Percentiles rank a stretch among this genome's conserved stretches.
phyloP scores from a whole-genome alignment of 2,329 filamentous ascomycete species.

The Pestalotiopsis sp. region DNA sequence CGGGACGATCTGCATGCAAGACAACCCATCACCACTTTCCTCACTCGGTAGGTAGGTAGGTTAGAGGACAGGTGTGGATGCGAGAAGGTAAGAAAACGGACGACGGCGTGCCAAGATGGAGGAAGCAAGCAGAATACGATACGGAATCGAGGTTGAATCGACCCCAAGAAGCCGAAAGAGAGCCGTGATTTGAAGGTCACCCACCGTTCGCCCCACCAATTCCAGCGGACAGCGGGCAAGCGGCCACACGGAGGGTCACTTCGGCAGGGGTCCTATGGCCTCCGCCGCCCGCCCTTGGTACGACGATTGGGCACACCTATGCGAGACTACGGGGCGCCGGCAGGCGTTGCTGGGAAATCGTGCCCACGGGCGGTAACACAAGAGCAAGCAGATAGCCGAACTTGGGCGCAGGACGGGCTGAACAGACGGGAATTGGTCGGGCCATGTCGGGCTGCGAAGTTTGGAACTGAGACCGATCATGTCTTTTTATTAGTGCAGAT shows the following conservation, averaged over 20 bases:
- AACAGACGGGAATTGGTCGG: not conserved
- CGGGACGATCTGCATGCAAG: not conserved
- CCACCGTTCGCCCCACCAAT: not conserved
- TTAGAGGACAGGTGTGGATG: not conserved
- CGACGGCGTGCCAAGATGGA: not conserved
- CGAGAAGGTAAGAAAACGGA: not conserved
- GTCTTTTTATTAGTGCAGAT: not conserved
- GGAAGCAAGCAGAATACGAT: not conserved
- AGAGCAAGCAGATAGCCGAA: not conserved
- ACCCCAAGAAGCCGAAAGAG: not conserved
- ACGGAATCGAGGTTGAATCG: not conserved
- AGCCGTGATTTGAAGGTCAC: not conserved
- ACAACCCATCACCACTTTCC: not conserved
- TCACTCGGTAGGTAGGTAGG: not conserved
- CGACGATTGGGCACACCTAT: not conserved
- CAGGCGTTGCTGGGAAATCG: not conserved
- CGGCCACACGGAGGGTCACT: not conserved
- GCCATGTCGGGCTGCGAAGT: not conserved
- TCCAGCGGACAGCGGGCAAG: not conserved
- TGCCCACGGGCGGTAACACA: not conserved
- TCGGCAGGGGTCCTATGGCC: not conserved
- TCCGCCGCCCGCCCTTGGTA: not conserved
- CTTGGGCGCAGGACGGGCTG: not conserved
- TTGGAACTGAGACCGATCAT: not conserved
- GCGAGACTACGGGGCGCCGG: not conserved